Base-by-base conservation (phyloP, 2,329 filamentous ascomycete species). In the Trichoderma sp. region DNA sequence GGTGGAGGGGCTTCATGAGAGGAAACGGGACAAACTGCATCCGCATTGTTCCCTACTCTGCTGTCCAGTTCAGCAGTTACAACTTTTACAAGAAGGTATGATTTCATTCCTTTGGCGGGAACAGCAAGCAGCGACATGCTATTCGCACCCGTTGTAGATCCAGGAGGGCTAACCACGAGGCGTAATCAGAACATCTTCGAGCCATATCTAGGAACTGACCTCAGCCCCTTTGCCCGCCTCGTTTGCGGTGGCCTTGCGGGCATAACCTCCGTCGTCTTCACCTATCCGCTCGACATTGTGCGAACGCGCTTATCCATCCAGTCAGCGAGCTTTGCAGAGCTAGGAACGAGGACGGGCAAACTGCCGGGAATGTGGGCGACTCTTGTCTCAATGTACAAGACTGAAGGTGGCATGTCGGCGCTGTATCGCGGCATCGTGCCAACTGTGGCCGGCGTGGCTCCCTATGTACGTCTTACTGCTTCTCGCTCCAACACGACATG, bases 1-100 rank as follows among this genome's bases (percentile, higher is more conserved):
- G 96, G 69, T 98, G 95, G 94, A 91, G 90, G 81, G 96, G 96
- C 0, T 97, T 98, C 82, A 97, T 99, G 95, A 90, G 94, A 75
- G 96, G 96, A 67, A 99, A 99, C 80, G 96, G 96, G 74, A 98
- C 95, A 73, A 99, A 99, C 82, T 99, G 96, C 86, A 93, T 99
- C 77, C 93, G 96, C 73, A 99, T 99, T 76, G 94, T 99, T 67
- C 96, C 96, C 5, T 99, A 99, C 82, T 98, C 95, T 64, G 96
- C 96, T 12, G 96, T 98, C 53, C 96, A 99, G 79, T 99, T 99
- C 82, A 95, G 95, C 76, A 97, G 94, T 79, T 99, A 98, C 85
- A 98, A 97, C 80, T 90, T 98, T 76, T 99, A 99, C 84, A 98
- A 97, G 83, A 88, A 90, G 84, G 95, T 97, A 84, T 80, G 23